phyloP scores from a whole-genome alignment of 768 basidiomycete species.

The Trametes cingulata region DNA sequence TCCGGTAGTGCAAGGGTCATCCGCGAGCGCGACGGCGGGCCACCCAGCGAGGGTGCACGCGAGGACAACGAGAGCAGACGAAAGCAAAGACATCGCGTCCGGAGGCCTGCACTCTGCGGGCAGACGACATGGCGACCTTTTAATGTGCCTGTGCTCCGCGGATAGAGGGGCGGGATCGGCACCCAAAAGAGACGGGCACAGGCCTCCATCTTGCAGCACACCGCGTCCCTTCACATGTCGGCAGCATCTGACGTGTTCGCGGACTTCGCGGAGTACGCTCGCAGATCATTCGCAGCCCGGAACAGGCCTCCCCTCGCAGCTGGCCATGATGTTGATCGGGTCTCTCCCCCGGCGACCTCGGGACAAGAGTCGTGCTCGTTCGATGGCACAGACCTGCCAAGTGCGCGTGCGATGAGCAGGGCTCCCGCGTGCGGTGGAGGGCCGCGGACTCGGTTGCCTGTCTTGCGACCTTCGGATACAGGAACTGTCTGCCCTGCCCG shows the following conservation, averaged over 20 bases:
- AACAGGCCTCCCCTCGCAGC: neutral
- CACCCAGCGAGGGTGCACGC: conserved; percentile 5
- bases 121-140: neutral
- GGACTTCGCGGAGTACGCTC: neutral
- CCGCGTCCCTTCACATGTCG: neutral
- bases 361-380: too few relatives aligned
- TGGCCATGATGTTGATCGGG: neutral
- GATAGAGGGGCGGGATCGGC: neutral
- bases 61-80: neutral
- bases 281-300: neutral
- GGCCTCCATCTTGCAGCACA: too few relatives aligned
- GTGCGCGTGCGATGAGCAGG: neutral
- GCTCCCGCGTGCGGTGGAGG: too few relatives aligned
- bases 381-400: neutral
- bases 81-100: conserved; percentile 1
- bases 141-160: too few relatives aligned
- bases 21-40: neutral
- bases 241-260: neutral
- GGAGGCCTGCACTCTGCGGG: neutral
- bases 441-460: neutral
- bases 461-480: neutral
- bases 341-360: too few relatives aligned
- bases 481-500: too few relatives aligned
- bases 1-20: conserved; percentile 2
- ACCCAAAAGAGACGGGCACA: neutral